These are phyloP conservation scores for Linanthus parryae DNA, from an alignment of 148 eudicot species.

Conservation along the genomic window DNA sequence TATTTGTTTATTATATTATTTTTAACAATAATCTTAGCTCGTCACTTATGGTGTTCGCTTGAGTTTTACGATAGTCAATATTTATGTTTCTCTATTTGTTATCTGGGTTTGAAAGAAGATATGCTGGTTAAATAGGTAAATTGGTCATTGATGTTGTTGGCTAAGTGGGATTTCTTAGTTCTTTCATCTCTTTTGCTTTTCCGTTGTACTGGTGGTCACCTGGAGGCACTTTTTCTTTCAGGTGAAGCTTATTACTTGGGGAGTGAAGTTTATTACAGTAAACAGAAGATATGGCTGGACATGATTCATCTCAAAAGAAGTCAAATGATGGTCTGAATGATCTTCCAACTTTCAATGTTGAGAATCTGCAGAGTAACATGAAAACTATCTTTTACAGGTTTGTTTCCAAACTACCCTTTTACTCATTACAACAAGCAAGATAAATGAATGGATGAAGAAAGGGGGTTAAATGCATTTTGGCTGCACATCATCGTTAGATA, in stretches of 20 bases:
- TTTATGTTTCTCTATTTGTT: no score
- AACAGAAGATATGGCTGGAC: conserved; percentile 53
- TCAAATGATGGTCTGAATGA: conserved; percentile 41
- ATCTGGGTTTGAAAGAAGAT: no score
- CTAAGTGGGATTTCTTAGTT: background rate
- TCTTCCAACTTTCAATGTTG: conserved; percentile 63
- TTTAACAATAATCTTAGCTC: no score
- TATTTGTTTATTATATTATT: no score
- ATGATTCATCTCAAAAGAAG: conserved; percentile 43
- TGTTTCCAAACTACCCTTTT: conserved; percentile 5
- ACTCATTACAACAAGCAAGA: background rate
- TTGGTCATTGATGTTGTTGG: background rate
- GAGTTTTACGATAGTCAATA: no score
- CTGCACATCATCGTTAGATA: no score
- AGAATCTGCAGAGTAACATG: conserved; percentile 71
- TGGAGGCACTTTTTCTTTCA: background rate
- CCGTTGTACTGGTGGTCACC: background rate
- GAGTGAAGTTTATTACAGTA: conserved; percentile 3
- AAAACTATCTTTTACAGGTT: conserved; percentile 80
- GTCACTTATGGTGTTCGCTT: no score
- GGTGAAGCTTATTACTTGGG: background rate
- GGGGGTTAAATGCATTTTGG: no score
- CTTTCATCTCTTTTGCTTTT: background rate
- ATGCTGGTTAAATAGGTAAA: no score
- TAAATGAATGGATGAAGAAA: no score